phyloP scores from a whole-genome alignment of 371 early-diverging fungal genomes.

The Lichtheimia ornata region DNA sequence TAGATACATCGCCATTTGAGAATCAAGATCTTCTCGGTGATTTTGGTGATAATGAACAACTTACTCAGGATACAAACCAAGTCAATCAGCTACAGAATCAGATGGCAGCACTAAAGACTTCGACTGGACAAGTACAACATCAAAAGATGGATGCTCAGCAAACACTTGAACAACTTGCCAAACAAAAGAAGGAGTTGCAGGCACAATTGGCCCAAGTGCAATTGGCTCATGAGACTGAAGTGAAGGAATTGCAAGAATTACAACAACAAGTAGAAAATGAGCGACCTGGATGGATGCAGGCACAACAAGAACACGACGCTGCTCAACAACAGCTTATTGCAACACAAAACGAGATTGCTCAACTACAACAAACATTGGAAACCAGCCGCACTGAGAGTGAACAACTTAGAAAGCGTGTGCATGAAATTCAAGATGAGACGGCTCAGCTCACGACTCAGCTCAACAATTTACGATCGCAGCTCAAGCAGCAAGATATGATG shows the following conservation, averaged over 20 bases:
- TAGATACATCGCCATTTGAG: neutral
- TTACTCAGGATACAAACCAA: conserved; percentile 37
- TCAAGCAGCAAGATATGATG: conserved; percentile 50
- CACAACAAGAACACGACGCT: conserved; percentile 26
- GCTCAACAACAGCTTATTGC: conserved; percentile 26
- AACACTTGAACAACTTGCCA: conserved; percentile 20
- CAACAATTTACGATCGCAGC: conserved; percentile 30
- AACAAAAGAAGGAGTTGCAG: conserved; percentile 28
- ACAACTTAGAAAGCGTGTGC: conserved; percentile 30
- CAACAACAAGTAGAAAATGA: conserved; percentile 24
- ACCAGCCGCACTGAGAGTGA: conserved; percentile 39
- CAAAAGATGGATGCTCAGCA: conserved; percentile 25
- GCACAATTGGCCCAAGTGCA: conserved; percentile 26
- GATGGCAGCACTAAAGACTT: conserved; percentile 24
- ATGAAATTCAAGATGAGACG: conserved; percentile 45
- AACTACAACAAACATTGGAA: conserved; percentile 25
- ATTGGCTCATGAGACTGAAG: conserved; percentile 28
- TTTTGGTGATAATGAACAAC: conserved; percentile 39
- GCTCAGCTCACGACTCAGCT: conserved; percentile 24
- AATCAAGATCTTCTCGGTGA: conserved; percentile 44
- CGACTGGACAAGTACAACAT: conserved; percentile 22
- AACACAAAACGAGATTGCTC: conserved; percentile 19
- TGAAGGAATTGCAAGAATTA: conserved; percentile 17
- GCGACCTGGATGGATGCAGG: conserved; percentile 24
- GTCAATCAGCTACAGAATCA: conserved; percentile 46